Percentiles rank a stretch among this genome's conserved stretches.
These are phyloP conservation scores for Saposhnikovia divaricata DNA, from an alignment of 129 eudicot species.

Conservation along the genomic window DNA sequence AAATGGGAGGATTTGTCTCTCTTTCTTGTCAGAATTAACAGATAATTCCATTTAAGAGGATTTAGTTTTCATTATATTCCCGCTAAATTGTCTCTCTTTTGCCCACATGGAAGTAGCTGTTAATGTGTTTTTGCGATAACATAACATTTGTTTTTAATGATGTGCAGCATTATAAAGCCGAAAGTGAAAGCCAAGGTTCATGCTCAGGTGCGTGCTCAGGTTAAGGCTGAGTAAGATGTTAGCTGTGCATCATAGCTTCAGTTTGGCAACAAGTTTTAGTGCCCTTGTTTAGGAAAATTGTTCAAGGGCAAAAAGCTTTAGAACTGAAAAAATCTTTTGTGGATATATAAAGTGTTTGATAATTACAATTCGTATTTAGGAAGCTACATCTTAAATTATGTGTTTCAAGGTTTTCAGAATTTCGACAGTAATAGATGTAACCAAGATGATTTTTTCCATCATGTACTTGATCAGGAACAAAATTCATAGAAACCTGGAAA, in stretches of 20 bases:
- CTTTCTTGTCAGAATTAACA: too few relatives aligned
- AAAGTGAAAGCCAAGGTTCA: conserved; percentile 75
- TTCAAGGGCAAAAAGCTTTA: conserved; percentile 6
- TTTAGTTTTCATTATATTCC: too few relatives aligned
- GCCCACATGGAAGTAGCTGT: conserved; percentile 51
- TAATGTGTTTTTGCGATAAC: conserved; percentile 14
- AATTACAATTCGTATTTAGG: neutral
- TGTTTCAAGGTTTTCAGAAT: too few relatives aligned
- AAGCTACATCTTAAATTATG: too few relatives aligned
- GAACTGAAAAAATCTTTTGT: conserved; percentile 11
- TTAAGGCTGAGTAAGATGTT: conserved; percentile 49
- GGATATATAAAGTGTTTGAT: neutral
- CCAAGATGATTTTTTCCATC: neutral
- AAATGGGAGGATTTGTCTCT: too few relatives aligned
- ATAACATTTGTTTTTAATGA: neutral
- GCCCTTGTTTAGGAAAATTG: conserved; percentile 5
- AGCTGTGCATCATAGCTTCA: conserved; percentile 1
- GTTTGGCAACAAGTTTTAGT: neutral
- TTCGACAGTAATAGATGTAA: too few relatives aligned
- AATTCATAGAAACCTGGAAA: too few relatives aligned
- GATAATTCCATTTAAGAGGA: too few relatives aligned
- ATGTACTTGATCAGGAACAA: too few relatives aligned
- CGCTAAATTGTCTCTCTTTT: too few relatives aligned
- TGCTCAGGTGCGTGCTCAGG: conserved; percentile 68
- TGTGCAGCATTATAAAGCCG: conserved; percentile 68